Conservation (phyloP, 2,329 filamentous ascomycete genomes). For the Ophiostoma sp. region DNA sequence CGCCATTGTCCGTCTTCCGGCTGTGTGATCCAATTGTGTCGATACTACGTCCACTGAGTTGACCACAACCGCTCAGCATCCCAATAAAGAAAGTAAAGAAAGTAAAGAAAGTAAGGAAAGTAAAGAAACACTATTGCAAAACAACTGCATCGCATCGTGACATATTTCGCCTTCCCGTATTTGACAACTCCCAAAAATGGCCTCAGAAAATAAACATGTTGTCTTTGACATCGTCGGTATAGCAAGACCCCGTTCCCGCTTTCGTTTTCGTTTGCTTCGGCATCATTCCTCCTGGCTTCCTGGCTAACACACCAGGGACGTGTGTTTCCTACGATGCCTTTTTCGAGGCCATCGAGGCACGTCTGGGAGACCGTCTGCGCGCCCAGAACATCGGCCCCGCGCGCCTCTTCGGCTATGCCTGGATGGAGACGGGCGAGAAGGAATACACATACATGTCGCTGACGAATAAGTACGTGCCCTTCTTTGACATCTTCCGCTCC, state of each 20-base stretch:
- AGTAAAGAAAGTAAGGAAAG: not conserved
- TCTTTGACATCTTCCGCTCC: slow-evolving; percentile 4
- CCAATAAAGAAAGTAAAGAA: not conserved
- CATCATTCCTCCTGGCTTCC: too few relatives aligned
- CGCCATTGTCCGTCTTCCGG: not conserved
- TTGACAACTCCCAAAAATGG: not conserved
- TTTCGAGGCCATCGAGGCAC: slow-evolving; percentile 3
- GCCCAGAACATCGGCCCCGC: not conserved
- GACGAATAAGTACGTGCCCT: not conserved
- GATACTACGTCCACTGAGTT: not conserved
- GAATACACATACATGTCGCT: not conserved
- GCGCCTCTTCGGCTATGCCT: not conserved
- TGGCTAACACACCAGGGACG: not conserved
- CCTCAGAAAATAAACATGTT: not conserved
- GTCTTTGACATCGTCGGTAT: not conserved
- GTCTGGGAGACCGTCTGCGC: not conserved
- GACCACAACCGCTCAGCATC: not conserved
- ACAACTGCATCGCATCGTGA: not conserved
- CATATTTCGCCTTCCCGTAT: too few relatives aligned
- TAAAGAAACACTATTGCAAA: not conserved
- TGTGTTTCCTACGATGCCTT: not conserved
- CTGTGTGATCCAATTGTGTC: not conserved
- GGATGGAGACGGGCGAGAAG: slow-evolving; percentile 5
- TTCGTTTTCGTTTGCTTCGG: too few relatives aligned
- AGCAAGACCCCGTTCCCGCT: too few relatives aligned